Conservation (phyloP, 179 eudicot species). For the Monotropa hypopitys region DNA sequence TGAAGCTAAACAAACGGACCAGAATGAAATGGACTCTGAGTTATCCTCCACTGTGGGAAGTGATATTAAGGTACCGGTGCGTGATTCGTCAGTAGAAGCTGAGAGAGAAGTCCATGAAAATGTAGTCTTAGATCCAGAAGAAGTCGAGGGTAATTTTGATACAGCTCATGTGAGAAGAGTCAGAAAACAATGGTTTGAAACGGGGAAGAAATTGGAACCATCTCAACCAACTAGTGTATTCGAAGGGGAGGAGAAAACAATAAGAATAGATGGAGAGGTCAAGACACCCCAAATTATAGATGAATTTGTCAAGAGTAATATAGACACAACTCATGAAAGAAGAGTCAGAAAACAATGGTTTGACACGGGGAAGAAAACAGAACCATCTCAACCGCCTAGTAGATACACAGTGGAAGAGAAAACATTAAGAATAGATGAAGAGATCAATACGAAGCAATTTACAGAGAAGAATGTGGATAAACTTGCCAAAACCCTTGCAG, state of each 20-base stretch:
- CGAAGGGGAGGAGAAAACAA: constrained; percentile 19
- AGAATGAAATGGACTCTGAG: constrained; percentile 14
- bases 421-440: constrained; percentile 20
- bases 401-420: constrained; percentile 25
- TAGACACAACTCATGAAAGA: background rate
- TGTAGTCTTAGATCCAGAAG: constrained; percentile 16
- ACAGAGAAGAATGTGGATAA: constrained; percentile 14
- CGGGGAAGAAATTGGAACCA: constrained; percentile 22
- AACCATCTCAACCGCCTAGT: constrained; percentile 25
- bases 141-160: constrained; percentile 19
- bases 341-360: constrained; percentile 16
- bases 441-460: constrained; percentile 13
- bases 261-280: constrained; percentile 21
- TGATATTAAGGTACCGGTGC: constrained; percentile 14
- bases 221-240: constrained; percentile 29
- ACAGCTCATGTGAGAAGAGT: constrained; percentile 24
- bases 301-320: background rate
- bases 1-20: constrained; percentile 16
- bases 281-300: constrained; percentile 11
- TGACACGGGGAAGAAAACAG: constrained; percentile 26
- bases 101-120: constrained; percentile 13
- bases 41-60: constrained; percentile 14
- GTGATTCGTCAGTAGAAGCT: constrained; percentile 18
- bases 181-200: constrained; percentile 31
- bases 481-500: constrained; percentile 12